These are phyloP conservation scores for Butyriboletus regius DNA, from an alignment of 1,284 basidiomycete genomes.

Conservation along the genomic window DNA sequence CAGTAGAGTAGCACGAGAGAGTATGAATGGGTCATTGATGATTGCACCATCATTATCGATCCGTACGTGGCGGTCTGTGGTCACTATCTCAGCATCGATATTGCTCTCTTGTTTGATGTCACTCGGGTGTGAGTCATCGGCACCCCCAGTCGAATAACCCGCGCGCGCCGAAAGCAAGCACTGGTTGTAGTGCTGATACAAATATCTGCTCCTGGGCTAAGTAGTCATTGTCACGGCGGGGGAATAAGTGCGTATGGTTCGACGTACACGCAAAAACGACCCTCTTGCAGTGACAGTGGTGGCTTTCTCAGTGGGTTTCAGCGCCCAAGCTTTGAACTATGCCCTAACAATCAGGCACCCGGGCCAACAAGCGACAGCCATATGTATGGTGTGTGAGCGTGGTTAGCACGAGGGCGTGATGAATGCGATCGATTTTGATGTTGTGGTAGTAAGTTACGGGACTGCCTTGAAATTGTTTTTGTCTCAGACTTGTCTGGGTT, in stretches of 20 bases:
- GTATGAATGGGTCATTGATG: no score
- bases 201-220: conserved; percentile 15
- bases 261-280: no score
- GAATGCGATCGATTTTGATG: not conserved
- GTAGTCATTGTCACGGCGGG: no score
- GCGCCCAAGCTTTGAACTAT: not conserved
- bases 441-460: not conserved
- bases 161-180: not conserved
- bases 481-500: not conserved
- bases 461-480: no score
- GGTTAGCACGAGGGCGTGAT: not conserved
- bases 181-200: conserved; percentile 1
- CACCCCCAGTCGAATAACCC: not conserved
- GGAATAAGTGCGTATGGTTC: no score
- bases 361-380: not conserved
- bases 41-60: no score
- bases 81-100: no score
- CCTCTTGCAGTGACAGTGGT: conserved; percentile 6
- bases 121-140: not conserved
- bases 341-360: not conserved
- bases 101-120: no score
- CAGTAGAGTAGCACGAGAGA: no score
- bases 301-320: conserved; percentile 1
- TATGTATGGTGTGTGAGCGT: no score
- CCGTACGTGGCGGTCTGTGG: no score